These are phyloP conservation scores for Solanum megistacrolobum DNA, from an alignment of 257 asterid species.

Conservation along the genomic window DNA sequence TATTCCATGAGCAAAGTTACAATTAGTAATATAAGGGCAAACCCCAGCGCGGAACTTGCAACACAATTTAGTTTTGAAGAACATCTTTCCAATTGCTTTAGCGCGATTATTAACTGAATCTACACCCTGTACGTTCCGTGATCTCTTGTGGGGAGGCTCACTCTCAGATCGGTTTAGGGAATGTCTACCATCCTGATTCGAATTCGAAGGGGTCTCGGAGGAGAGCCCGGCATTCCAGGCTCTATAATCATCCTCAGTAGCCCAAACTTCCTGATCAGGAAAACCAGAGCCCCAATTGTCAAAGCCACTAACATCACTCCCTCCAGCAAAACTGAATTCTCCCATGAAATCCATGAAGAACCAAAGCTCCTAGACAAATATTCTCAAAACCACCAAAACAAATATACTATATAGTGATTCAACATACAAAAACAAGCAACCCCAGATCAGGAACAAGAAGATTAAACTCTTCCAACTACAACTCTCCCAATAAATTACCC, in stretches of 20 bases:
- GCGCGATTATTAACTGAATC: conserved; percentile 1
- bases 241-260: conserved; percentile 23
- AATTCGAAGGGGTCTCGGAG: conserved; percentile 4
- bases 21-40: conserved; percentile 18
- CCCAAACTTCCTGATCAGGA: conserved; percentile 15
- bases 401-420: not conserved
- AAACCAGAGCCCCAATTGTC: conserved; percentile 10
- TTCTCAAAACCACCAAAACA: not conserved
- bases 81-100: conserved; percentile 18
- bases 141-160: conserved; percentile 15
- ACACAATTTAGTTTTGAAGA: conserved; percentile 16
- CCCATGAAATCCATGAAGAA: conserved; percentile 12
- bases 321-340: conserved; percentile 3
- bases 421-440: not conserved
- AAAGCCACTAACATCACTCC: conserved; percentile 3
- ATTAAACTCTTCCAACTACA: not conserved
- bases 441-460: not conserved
- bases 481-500: too few relatives aligned
- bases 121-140: not conserved
- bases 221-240: not conserved
- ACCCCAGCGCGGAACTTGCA: conserved; percentile 19
- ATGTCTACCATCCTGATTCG: not conserved
- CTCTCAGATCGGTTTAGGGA: not conserved
- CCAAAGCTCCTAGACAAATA: not conserved
- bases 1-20: conserved; percentile 16